Percentiles rank a stretch among this genome's conserved stretches.
Evolutionary conservation across 805 yeast genomes (phyloP).

Genomic region (Lipomyces lipofer): DNA sequence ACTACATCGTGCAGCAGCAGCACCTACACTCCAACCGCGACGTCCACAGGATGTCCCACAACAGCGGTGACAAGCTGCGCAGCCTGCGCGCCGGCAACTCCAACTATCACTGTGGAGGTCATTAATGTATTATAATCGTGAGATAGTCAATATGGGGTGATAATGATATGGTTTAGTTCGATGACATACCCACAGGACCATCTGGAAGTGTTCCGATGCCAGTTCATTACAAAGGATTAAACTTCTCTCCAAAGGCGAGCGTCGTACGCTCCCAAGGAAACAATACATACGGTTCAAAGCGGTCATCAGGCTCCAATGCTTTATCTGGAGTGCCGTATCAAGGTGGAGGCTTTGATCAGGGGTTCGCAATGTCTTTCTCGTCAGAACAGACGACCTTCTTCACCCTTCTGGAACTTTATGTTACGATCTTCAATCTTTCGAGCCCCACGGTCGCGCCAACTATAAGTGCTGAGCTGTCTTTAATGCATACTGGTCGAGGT

Average conservation of each 20-base stretch:
- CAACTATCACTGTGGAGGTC: slow-evolving; percentile 1
- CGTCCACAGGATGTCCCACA: background rate
- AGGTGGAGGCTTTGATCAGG: background rate
- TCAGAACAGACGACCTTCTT: background rate
- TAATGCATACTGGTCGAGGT: background rate
- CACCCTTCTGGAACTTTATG: background rate
- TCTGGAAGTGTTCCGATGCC: slow-evolving; percentile 5
- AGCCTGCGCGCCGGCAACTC: slow-evolving; percentile 4
- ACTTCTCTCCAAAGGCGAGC: background rate
- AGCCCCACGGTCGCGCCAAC: slow-evolving; percentile 3
- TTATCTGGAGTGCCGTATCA: background rate
- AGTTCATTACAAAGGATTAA: slow-evolving; percentile 4
- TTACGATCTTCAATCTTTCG: slow-evolving; percentile 6
- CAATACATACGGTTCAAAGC: slow-evolving; percentile 4
- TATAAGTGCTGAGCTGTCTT: background rate
- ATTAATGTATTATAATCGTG: background rate
- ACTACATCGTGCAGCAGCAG: background rate
- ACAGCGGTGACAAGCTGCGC: background rate
- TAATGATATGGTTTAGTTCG: slow-evolving; percentile 3
- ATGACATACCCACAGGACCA: background rate
- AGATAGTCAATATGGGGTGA: background rate
- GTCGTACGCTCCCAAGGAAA: slow-evolving; percentile 3
- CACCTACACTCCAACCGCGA: background rate
- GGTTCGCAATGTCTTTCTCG: slow-evolving; percentile 2
- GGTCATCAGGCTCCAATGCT: slow-evolving; percentile 4